Conservation (phyloP, 208 protist species). For the Trypanosoma platydactyli region DNA sequence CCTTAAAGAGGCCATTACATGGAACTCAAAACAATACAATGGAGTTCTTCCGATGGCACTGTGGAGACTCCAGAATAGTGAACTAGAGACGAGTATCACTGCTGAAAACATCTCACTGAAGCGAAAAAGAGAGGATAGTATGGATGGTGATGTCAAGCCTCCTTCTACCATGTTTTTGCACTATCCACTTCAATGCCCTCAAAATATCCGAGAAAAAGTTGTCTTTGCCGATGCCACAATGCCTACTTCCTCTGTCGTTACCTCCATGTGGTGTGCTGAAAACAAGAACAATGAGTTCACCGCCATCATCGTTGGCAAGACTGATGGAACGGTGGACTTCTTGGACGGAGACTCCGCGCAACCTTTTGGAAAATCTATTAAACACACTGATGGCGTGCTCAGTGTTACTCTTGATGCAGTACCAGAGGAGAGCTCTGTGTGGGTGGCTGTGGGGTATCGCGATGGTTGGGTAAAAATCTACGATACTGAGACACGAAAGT, state of each 20-base stretch:
- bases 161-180: slow-evolving; percentile 22
- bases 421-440: slow-evolving; percentile 29
- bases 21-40: slow-evolving; percentile 46
- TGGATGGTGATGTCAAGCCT: background rate
- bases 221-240: slow-evolving; percentile 32
- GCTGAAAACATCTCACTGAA: background rate
- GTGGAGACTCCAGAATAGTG: slow-evolving; percentile 16
- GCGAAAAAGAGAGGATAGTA: slow-evolving; percentile 3
- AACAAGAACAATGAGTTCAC: background rate
- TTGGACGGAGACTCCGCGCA: slow-evolving; percentile 31
- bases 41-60: slow-evolving; percentile 50
- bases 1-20: slow-evolving; percentile 54
- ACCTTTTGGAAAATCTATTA: slow-evolving; percentile 34
- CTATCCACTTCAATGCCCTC: slow-evolving; percentile 36
- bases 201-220: slow-evolving; percentile 32
- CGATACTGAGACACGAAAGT: slow-evolving; percentile 56
- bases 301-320: slow-evolving; percentile 53
- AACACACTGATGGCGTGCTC: slow-evolving; percentile 59
- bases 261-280: slow-evolving; percentile 3
- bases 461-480: slow-evolving; percentile 85
- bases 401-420: slow-evolving; percentile 33
- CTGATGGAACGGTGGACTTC: slow-evolving; percentile 66
- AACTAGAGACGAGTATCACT: background rate
- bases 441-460: slow-evolving; percentile 79
- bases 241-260: slow-evolving; percentile 33